Evolutionary conservation across 2,329 filamentous ascomycete species (phyloP), one percentile per base, ranked within the genome.

Genomic region (Ceratocystis huliohia): DNA sequence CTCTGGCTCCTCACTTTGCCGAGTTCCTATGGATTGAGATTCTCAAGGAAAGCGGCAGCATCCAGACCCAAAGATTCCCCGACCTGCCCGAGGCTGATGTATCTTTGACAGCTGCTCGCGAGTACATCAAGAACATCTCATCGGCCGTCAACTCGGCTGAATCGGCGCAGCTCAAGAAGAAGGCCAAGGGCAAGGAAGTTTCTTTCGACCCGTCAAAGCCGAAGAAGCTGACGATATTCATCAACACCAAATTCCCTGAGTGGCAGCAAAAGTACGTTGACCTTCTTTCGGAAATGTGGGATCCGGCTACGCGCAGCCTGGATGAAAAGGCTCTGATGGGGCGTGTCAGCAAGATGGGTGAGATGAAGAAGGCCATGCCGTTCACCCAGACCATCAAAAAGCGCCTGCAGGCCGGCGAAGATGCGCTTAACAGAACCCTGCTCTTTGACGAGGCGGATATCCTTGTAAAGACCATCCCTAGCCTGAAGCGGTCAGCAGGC

Each of bases 301-400:
- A 89, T 68, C 75, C 81, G 20, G 74, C 73, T 69, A 84, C 78
- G 70, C 79, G 88, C 70, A 78, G 79, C 8, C 77, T 88, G 70
- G 87, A 96, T 73, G 89, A 95, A 74, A 96, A 95, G 79, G 85
- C 84, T 66, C 79, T 96, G 61, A 89, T 86, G 72, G 86, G 85
- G 70, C 83, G 86, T 73, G 87, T 96, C 67, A 85, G 85, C 71
- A 96, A 96, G 80, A 81, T 91, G 73, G 86, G 85, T 56, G 89
- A 95, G 77, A 91, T 91, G 82, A 99, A 97, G 84, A 94, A 95
- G 78, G 93, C 91, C 1, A 97, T 97, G 93, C 94, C 94, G 0
- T 97, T 96, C 73, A 87, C 96, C 63, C 92, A 97, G 78, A 78
- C 75, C 5, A 79, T 97, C 68, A 96, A 96, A 86, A 89, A 84